These are phyloP conservation scores for Scytalidium lignicola DNA, from an alignment of 2,329 filamentous ascomycete species.

Conservation along the genomic window DNA sequence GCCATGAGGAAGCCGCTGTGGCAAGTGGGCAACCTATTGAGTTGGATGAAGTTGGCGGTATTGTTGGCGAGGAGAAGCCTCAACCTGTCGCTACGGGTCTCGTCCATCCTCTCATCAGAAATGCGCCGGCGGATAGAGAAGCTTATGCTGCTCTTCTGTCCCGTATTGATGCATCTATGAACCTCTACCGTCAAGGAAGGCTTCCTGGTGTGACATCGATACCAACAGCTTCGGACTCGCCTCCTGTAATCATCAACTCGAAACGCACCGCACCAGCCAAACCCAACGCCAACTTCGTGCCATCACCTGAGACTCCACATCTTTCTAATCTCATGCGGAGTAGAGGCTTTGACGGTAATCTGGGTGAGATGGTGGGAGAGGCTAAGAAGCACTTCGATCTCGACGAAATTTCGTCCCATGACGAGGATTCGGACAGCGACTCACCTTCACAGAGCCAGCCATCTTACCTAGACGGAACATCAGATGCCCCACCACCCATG, in stretches of 20 bases:
- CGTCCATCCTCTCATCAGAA: conserved; percentile 58
- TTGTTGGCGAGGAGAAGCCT: conserved; percentile 39
- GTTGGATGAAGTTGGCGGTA: conserved; percentile 50
- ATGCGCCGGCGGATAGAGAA: conserved; percentile 49
- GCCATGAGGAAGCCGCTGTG: conserved; percentile 87
- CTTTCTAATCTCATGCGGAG: conserved; percentile 61
- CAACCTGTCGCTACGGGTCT: conserved; percentile 34
- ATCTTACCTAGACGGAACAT: conserved; percentile 30
- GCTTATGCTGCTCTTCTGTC: conserved; percentile 45
- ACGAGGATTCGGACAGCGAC: conserved; percentile 51
- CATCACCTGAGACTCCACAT: conserved; percentile 57
- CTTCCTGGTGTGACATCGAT: conserved; percentile 43
- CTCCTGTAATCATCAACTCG: conserved; percentile 15
- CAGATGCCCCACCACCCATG: conserved; percentile 40
- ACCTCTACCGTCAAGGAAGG: conserved; percentile 46
- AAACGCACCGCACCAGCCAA: conserved; percentile 20
- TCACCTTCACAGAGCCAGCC: conserved; percentile 34
- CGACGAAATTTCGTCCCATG: conserved; percentile 43
- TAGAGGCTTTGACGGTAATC: conserved; percentile 56
- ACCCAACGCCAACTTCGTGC: conserved; percentile 37
- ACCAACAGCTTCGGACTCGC: conserved; percentile 29
- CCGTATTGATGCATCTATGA: conserved; percentile 50
- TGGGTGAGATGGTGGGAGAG: conserved; percentile 56
- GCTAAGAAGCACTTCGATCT: conserved; percentile 49
- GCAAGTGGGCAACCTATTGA: conserved; percentile 82